phyloP scores from a whole-genome alignment of 2,329 filamentous ascomycete species.

The Verticillium albo-atrum region DNA sequence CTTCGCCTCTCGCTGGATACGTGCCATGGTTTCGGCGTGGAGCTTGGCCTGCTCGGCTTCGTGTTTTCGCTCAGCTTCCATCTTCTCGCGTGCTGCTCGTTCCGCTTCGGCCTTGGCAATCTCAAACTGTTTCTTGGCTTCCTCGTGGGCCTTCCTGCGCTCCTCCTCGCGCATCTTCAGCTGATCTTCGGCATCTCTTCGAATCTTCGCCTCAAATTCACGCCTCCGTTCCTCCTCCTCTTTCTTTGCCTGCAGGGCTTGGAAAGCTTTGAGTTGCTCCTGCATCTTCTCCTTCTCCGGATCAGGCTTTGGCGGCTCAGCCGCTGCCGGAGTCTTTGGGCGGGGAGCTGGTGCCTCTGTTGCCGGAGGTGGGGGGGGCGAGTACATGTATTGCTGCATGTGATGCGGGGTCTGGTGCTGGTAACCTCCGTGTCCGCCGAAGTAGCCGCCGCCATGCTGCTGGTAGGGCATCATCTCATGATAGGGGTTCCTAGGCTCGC shows the following conservation, averaged over 20 bases:
- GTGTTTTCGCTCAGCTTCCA: conserved; percentile 37
- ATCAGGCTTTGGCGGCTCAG: conserved; percentile 37
- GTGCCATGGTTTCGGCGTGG: conserved; percentile 27
- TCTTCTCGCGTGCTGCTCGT: conserved; percentile 35
- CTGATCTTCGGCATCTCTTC: conserved; percentile 41
- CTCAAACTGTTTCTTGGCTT: conserved; percentile 42
- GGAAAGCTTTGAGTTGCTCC: conserved; percentile 50
- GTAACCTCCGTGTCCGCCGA: conserved; percentile 20
- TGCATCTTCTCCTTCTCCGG: conserved; percentile 59
- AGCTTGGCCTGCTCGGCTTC: conserved; percentile 39
- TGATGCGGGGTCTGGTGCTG: conserved; percentile 25
- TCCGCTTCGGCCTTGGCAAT: conserved; percentile 42
- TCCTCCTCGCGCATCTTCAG: conserved; percentile 37
- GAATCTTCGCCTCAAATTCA: conserved; percentile 39
- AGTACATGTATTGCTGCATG: conserved; percentile 34
- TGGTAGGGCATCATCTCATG: conserved; percentile 47
- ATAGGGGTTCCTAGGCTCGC: conserved; percentile 33
- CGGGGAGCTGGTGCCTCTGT: conserved; percentile 33
- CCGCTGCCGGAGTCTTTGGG: conserved; percentile 34
- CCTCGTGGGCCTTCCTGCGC: conserved; percentile 35
- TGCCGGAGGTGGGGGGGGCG: conserved; percentile 34
- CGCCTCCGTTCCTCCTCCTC: conserved; percentile 40
- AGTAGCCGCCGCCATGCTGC: conserved; percentile 26
- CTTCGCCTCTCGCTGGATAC: conserved; percentile 25
- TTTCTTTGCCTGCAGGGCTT: conserved; percentile 39